Percentiles rank a stretch among this genome's conserved stretches.
phyloP scores from a whole-genome alignment of 768 basidiomycete species.

The Psilocybe sp. region DNA sequence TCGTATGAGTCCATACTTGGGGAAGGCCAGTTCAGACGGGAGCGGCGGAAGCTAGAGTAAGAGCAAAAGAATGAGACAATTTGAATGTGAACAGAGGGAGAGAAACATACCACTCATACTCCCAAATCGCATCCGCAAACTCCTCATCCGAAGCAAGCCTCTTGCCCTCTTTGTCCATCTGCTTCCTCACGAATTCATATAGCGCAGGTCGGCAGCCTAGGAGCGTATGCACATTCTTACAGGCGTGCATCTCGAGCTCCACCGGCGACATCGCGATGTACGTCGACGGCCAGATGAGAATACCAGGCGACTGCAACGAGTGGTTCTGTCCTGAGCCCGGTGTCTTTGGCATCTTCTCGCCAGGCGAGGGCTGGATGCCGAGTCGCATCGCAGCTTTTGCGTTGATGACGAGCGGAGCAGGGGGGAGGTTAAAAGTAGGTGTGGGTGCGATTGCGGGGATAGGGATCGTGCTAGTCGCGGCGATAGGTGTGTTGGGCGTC shows the following conservation, averaged over 20 bases:
- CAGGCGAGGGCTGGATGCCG: slow-evolving; percentile 30
- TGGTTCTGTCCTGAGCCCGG: slow-evolving; percentile 7
- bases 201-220: slow-evolving; percentile 63
- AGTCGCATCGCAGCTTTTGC: slow-evolving; percentile 41
- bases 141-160: slow-evolving; percentile 31
- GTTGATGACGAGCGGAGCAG: slow-evolving; percentile 12
- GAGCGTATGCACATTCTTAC: slow-evolving; percentile 63
- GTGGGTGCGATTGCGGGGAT: not conserved
- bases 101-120: slow-evolving; percentile 53
- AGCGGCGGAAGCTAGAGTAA: slow-evolving; percentile 56
- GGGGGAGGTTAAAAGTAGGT: not conserved
- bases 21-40: slow-evolving; percentile 67
- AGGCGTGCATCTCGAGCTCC: slow-evolving; percentile 76
- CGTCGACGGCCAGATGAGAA: slow-evolving; percentile 56
- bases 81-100: slow-evolving; percentile 5
- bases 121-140: slow-evolving; percentile 44
- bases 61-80: slow-evolving; percentile 6
- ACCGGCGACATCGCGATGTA: slow-evolving; percentile 55
- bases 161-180: slow-evolving; percentile 34
- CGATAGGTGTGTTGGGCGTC: not conserved
- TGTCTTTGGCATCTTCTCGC: slow-evolving; percentile 4
- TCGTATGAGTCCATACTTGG: slow-evolving; percentile 25
- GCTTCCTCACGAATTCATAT: slow-evolving; percentile 40
- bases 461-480: not conserved
- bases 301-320: slow-evolving; percentile 56